Percentiles rank a stretch among this genome's conserved stretches.
phyloP scores from a whole-genome alignment of 2,329 filamentous ascomycete species.

The Pseudovirgaria hyperparasitica region DNA sequence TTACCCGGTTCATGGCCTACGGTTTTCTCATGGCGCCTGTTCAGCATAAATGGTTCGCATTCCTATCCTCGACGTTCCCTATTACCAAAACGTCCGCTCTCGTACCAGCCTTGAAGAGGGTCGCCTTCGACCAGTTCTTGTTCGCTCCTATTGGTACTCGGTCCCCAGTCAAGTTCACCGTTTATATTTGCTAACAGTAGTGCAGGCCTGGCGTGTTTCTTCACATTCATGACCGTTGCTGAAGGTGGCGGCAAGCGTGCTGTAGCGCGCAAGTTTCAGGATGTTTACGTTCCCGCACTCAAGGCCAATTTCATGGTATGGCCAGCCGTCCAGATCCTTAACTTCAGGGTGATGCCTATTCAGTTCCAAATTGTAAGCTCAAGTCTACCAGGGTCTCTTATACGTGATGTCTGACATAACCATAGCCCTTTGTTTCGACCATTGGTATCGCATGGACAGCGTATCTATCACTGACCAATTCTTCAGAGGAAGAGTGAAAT shows the following conservation, averaged over 20 bases:
- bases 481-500: conserved; percentile 56
- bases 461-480: conserved; percentile 86
- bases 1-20: conserved; percentile 94
- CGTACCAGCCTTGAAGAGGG: conserved; percentile 71
- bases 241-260: conserved; percentile 80
- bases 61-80: conserved; percentile 71
- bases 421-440: conserved; percentile 85
- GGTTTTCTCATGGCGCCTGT: conserved; percentile 92
- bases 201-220: conserved; percentile 68
- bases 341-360: conserved; percentile 89
- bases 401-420: conserved; percentile 1
- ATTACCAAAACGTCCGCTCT: conserved; percentile 66
- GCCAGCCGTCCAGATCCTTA: conserved; percentile 92
- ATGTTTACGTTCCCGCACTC: conserved; percentile 86
- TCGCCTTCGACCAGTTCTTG: conserved; percentile 82
- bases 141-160: conserved; percentile 76
- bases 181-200: neutral
- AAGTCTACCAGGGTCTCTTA: conserved; percentile 5
- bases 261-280: conserved; percentile 71
- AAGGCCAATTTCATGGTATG: conserved; percentile 94
- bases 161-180: neutral
- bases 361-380: conserved; percentile 85
- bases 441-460: conserved; percentile 96
- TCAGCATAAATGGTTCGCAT: conserved; percentile 92
- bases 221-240: conserved; percentile 89